Base-by-base conservation (phyloP, 2,329 filamentous ascomycete genomes). In the Colletotrichum sublineola region DNA sequence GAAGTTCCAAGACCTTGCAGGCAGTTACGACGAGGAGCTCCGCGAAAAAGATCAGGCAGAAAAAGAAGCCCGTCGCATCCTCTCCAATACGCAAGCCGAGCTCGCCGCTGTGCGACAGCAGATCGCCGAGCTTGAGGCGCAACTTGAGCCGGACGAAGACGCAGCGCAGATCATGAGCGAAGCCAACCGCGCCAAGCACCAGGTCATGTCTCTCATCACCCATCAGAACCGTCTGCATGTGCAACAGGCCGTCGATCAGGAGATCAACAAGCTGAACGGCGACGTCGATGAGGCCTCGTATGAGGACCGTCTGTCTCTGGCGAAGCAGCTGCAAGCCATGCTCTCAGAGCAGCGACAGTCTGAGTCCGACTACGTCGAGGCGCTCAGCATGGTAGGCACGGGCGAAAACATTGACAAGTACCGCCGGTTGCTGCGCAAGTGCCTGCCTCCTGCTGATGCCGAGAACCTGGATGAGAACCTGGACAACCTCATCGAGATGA, bases 331-430 rank as follows among this genome's bases (percentile, higher is more conserved):
- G 29, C 84, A 84, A 56, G 81, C 85, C 9, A 83, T 90, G 58
- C 84, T 92, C 57, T 79, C 83, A 5, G 89, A 92, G 76, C 90
- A 93, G 76, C 85, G 88, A 61, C 82, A 86, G 53, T 86, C 91
- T 4, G 92, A 94, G 76, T 80, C 82, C 18, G 91, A 93, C 73
- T 94, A 94, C 74, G 89, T 93, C 52, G 87, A 90, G 63, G 91
- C 91, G 15, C 84, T 94, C 57, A 89, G 89, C 56, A 87, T 91
- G 74, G 91, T 93, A 14, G 93, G 93, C 53, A 90, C 92, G 48
- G 90, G 91, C 46, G 92, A 94, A 80, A 91, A 91, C 79, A 93
- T 93, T 75, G 91, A 91, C 76, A 90, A 91, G 79, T 96, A 95
- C 80, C 87, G 92, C 73, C 88, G 88, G 67, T 85, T 95, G 40